Base-by-base conservation (phyloP, 192 early-diverging fungal species). In the Rhizophagus prolifer region DNA sequence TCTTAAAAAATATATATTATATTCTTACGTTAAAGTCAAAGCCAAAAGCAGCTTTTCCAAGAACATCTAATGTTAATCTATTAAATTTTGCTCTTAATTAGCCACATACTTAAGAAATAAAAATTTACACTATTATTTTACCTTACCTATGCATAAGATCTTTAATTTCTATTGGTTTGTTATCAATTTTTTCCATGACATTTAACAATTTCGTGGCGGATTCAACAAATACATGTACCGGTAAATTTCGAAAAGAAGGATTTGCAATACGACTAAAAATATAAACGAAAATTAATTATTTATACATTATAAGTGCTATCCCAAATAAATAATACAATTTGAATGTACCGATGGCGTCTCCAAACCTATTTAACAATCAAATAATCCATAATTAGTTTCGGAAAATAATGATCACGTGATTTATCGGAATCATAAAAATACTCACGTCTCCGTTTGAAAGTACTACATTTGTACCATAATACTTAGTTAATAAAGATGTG, bases 291-390 rank as follows among this genome's bases (percentile, higher is more conserved):
- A 3, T 25, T 3, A 12, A n/a, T 25, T n/a, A 61, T 12, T 8
- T 61, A 61, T 25, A n/a, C 7, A 61, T 25, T 9, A 3, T 9
- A 19, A 34, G 3, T 19, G 41, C 1, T 44, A 44, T 44, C 1
- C 1, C 2, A 2, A 44, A 44, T 2, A 44, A 44, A 12, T 44
- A 44, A 44, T 12, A 2, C 41, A 44, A 25, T 3, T 61, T 23
- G 1, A 26, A 12, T 12, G 1, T 12, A 26, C 9, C n/a, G 25
- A 25, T 61, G 59, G 3, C 59, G 59, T 21, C 26, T 61, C 59
- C 59, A 61, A 61, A 61, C 59, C 59, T 61, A 61, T 10, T 26
- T 12, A 61, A 61, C 12, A 61, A 61, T 61, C n/a, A n/a, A n/a
- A n/a, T 23, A 23, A 60, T 23, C 9, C 2, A 26, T 8, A 2